Conservation (phyloP, 1,284 basidiomycete genomes). For the Ustilago bromivora region DNA sequence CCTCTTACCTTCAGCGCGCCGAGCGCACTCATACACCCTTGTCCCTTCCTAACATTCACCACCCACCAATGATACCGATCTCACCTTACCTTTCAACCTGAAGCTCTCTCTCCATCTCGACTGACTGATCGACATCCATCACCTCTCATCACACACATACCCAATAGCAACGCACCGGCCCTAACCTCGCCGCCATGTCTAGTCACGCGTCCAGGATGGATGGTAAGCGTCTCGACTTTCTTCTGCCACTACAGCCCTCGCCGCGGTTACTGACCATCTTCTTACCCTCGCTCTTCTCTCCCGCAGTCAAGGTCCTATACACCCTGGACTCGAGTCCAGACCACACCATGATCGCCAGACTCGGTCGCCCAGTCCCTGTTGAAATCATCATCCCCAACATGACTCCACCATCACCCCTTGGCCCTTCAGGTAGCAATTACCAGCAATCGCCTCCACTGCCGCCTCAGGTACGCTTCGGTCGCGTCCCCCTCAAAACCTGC, state of each 20-base stretch:
- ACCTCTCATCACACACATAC: neutral
- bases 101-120: conserved; percentile 4
- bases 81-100: conserved; percentile 10
- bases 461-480: conserved; percentile 54
- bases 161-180: neutral
- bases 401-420: conserved; percentile 35
- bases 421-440: conserved; percentile 28
- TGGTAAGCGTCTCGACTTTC: conserved; percentile 18
- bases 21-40: neutral
- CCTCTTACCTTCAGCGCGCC: neutral
- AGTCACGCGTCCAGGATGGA: conserved; percentile 60
- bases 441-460: conserved; percentile 19
- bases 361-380: conserved; percentile 50
- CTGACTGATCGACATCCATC: conserved; percentile 10
- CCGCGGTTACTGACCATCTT: conserved; percentile 5
- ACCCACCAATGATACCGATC: conserved; percentile 11
- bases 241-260: neutral
- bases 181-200: conserved; percentile 18
- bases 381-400: conserved; percentile 55
- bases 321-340: conserved; percentile 63
- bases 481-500: conserved; percentile 64
- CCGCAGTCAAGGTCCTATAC: conserved; percentile 67
- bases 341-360: conserved; percentile 64
- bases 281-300: neutral
- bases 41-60: neutral